Evolutionary conservation across 805 yeast species (phyloP).

Genomic region (Lipomyces japonicus): DNA sequence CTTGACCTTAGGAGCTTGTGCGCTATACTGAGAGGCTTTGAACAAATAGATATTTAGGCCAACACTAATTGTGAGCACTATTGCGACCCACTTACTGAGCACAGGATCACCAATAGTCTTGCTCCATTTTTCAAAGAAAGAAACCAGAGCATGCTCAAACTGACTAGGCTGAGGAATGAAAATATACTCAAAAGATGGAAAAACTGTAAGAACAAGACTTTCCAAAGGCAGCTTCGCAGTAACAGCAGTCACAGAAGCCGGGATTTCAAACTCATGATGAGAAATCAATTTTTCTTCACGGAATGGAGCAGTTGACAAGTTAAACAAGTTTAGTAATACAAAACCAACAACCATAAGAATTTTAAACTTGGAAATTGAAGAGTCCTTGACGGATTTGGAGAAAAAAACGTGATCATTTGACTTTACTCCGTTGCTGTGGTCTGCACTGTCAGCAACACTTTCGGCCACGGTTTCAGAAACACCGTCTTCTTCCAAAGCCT

Average conservation of each 20-base stretch:
- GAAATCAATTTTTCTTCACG: conserved; percentile 21
- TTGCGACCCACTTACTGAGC: conserved; percentile 70
- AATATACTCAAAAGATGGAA: conserved; percentile 41
- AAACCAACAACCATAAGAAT: conserved; percentile 35
- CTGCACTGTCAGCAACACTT: conserved; percentile 49
- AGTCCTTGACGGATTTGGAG: conserved; percentile 18
- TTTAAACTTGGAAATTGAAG: conserved; percentile 33
- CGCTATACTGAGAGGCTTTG: conserved; percentile 57
- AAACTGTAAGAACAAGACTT: conserved; percentile 36
- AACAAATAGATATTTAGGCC: conserved; percentile 79
- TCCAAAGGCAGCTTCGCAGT: conserved; percentile 10
- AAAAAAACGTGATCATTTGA: conserved; percentile 19
- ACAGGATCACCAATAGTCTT: conserved; percentile 73
- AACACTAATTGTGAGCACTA: conserved; percentile 69
- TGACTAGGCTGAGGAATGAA: conserved; percentile 20
- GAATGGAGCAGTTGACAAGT: conserved; percentile 38
- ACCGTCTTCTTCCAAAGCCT: conserved; percentile 90
- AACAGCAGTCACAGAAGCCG: conserved; percentile 18
- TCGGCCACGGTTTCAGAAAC: conserved; percentile 69
- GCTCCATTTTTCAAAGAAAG: conserved; percentile 54
- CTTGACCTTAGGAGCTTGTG: conserved; percentile 30
- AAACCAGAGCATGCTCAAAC: conserved; percentile 57
- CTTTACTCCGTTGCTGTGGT: conserved; percentile 18
- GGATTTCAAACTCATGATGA: conserved; percentile 18
- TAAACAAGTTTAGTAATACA: conserved; percentile 39